Conservation (phyloP, 2,329 filamentous ascomycete species). For the Stenocarpella maydis region DNA sequence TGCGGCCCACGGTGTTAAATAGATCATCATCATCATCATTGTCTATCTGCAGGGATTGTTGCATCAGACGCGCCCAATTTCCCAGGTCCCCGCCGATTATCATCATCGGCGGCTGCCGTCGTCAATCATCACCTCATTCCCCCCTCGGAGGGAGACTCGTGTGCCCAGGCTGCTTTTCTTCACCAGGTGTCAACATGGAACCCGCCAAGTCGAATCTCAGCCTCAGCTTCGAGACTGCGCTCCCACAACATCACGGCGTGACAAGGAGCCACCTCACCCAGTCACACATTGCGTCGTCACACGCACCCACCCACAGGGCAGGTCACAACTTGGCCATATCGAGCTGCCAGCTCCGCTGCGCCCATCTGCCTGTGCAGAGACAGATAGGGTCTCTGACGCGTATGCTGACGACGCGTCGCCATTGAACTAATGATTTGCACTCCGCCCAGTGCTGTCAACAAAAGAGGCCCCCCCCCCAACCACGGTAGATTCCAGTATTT, state of each 20-base stretch:
- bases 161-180: neutral
- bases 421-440: constrained; percentile 10
- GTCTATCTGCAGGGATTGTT: constrained; percentile 6
- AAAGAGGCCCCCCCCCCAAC: neutral
- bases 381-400: constrained; percentile 1
- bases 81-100: constrained; percentile 18
- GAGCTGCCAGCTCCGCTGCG: neutral
- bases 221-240: constrained; percentile 21
- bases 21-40: too few relatives aligned
- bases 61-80: constrained; percentile 22
- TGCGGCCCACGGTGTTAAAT: too few relatives aligned
- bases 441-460: neutral
- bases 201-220: constrained; percentile 10
- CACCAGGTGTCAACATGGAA: constrained; percentile 22
- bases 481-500: neutral
- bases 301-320: neutral
- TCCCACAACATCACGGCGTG: neutral
- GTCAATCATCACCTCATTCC: constrained; percentile 23
- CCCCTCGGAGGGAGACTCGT: constrained; percentile 1
- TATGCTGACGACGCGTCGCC: constrained; percentile 2
- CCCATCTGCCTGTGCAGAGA: neutral
- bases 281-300: constrained; percentile 16
- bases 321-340: constrained; percentile 11
- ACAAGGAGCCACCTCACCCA: neutral
- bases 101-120: constrained; percentile 13